These are phyloP conservation scores for Cenchrus americanus DNA, from an alignment of 176 grass and related monocot genomes.

Conservation along the genomic window DNA sequence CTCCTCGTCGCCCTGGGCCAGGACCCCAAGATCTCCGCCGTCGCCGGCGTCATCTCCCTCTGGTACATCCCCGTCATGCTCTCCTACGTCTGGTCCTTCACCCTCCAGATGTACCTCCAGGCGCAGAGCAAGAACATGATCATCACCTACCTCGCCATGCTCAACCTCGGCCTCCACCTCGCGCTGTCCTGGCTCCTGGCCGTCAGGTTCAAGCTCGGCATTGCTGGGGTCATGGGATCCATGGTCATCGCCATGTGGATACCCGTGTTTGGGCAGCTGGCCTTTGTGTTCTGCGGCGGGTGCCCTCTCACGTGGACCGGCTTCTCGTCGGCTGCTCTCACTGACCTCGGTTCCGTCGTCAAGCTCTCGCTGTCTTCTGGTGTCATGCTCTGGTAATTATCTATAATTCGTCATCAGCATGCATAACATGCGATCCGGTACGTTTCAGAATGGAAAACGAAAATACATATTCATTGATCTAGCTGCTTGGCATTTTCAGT, in stretches of 20 bases:
- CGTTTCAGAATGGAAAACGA: neutral
- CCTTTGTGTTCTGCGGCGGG: slow-evolving; percentile 69
- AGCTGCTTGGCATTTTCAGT: slow-evolving; percentile 44
- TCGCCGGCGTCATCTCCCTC: slow-evolving; percentile 56
- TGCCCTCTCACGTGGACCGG: slow-evolving; percentile 76
- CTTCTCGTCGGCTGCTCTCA: slow-evolving; percentile 58
- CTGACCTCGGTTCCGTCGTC: slow-evolving; percentile 51
- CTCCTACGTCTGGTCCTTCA: slow-evolving; percentile 61
- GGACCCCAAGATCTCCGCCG: slow-evolving; percentile 46
- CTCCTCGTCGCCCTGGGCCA: slow-evolving; percentile 66
- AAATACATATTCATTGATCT: neutral
- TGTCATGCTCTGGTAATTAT: slow-evolving; percentile 74
- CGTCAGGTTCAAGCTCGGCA: slow-evolving; percentile 42
- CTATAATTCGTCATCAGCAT: too few relatives aligned
- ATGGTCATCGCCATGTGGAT: slow-evolving; percentile 72
- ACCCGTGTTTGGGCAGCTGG: slow-evolving; percentile 55
- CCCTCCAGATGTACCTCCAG: slow-evolving; percentile 89
- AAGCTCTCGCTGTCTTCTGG: slow-evolving; percentile 80
- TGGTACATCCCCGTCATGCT: slow-evolving; percentile 81
- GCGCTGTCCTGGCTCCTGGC: slow-evolving; percentile 54
- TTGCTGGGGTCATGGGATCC: slow-evolving; percentile 64
- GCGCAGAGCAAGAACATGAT: slow-evolving; percentile 79
- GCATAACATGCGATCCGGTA: too few relatives aligned
- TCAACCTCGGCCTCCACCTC: slow-evolving; percentile 68
- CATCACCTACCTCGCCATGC: slow-evolving; percentile 66